Evolutionary conservation across 495 filamentous ascomycete species (phyloP), one percentile per base, ranked within the genome.

Genomic region (Penicillium ochrochloron): DNA sequence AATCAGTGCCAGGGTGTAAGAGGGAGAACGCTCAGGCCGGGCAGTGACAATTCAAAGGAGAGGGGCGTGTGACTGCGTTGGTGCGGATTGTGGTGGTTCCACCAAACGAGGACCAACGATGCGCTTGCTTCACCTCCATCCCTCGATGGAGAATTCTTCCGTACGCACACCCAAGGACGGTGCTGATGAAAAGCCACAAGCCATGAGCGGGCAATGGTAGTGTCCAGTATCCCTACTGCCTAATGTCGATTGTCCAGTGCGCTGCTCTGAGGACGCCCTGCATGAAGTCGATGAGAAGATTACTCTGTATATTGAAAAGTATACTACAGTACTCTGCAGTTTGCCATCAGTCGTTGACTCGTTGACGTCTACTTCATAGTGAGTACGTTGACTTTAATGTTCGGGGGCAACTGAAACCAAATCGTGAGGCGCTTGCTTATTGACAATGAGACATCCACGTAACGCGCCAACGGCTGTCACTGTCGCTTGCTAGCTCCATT

Each of bases 1-100:
- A 27, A 27, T 4, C 4, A 27, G 25, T 4, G 25, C 1, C 25
- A 6, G 19, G 42, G 12, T 5, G 44, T 39, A 53, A 25, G 44
- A n/a, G 44, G 42, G n/a, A 6, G 19, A 23, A 63, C 70, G 70
- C 70, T 72, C 62, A 67, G 70, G 54, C 70, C 70, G 37, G 61
- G 39, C 21, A 51, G 19, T 31, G 61, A 50, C 21, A 51, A 19
- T 31, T 21, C 15, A 27, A 44, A 11, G 29, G 48, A 21, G 41
- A 63, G 63, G 60, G 62, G 60, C 66, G 60, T 72, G 69, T 68
- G 67, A 70, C 63, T 63, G 57, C 53, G n/a, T 50, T 29, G 41
- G n/a, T 46, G 42, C 9, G 35, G 17, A 4, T 25, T 63, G 14
- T 15, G 21, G 37, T 50, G 57, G 61, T 62, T 62, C 65, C 60